These are phyloP conservation scores for Niebla homalea DNA, from an alignment of 495 filamentous ascomycete species.

Conservation along the genomic window DNA sequence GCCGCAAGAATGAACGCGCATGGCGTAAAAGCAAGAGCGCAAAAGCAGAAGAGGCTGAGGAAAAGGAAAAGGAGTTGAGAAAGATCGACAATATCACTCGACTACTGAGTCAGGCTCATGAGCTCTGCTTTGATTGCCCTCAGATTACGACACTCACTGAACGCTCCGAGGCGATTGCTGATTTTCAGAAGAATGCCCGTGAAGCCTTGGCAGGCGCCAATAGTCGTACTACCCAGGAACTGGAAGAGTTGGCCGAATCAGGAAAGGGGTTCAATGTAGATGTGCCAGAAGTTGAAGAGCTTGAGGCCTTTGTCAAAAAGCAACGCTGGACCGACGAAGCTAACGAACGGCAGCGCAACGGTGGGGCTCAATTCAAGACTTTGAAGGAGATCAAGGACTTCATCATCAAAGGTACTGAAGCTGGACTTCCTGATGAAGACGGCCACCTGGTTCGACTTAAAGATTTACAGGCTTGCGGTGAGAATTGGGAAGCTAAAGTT, in stretches of 20 bases:
- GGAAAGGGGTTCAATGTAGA: slow-evolving; percentile 88
- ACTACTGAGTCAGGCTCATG: slow-evolving; percentile 71
- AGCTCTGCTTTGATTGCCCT: slow-evolving; percentile 85
- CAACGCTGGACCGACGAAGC: slow-evolving; percentile 82
- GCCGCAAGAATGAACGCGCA: slow-evolving; percentile 89
- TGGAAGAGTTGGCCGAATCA: slow-evolving; percentile 78
- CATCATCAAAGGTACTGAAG: slow-evolving; percentile 57
- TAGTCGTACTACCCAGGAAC: slow-evolving; percentile 50
- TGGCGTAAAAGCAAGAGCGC: slow-evolving; percentile 66
- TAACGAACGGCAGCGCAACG: slow-evolving; percentile 27
- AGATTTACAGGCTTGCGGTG: slow-evolving; percentile 59
- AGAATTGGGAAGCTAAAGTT: slow-evolving; percentile 87
- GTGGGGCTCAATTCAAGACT: slow-evolving; percentile 42
- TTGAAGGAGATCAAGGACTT: slow-evolving; percentile 67
- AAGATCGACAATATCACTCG: slow-evolving; percentile 82
- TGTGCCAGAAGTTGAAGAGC: slow-evolving; percentile 77
- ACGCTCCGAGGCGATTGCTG: slow-evolving; percentile 72
- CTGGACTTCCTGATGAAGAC: slow-evolving; percentile 65
- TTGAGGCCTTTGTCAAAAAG: slow-evolving; percentile 69
- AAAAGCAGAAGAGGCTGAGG: slow-evolving; percentile 71
- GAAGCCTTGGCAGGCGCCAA: slow-evolving; percentile 49
- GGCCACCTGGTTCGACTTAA: slow-evolving; percentile 62
- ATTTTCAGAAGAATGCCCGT: slow-evolving; percentile 70
- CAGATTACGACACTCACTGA: slow-evolving; percentile 83
- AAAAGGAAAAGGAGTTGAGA: slow-evolving; percentile 76